phyloP scores from a whole-genome alignment of 331 rosid species.

The Pyracantha coccinea region DNA sequence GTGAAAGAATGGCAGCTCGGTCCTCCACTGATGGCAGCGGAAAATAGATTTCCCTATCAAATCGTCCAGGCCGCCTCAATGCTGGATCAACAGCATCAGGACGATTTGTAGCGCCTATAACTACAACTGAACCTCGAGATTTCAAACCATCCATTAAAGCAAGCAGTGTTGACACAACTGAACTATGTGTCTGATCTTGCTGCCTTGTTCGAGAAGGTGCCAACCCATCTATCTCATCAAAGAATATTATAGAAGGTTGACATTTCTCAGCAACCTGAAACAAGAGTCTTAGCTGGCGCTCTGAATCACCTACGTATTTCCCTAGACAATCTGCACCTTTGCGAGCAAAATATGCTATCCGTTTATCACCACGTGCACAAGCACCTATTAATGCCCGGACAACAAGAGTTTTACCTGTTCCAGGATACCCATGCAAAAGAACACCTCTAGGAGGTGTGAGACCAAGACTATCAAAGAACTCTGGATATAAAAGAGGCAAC shows the following conservation, averaged over 20 bases:
- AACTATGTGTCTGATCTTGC: constrained; percentile 98
- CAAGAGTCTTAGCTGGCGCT: constrained; percentile 91
- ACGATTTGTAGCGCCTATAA: constrained; percentile 97
- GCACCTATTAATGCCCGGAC: constrained; percentile 95
- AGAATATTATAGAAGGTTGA: constrained; percentile 95
- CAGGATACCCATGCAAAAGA: constrained; percentile 98
- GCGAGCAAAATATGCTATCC: constrained; percentile 96
- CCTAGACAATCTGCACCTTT: constrained; percentile 99
- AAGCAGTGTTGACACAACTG: constrained; percentile 97
- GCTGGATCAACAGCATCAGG: constrained; percentile 99
- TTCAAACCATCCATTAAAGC: constrained; percentile 95
- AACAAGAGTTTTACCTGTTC: constrained; percentile 95
- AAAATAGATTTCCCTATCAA: constrained; percentile 93
- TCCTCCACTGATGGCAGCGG: constrained; percentile 87
- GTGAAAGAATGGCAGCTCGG: constrained; percentile 91
- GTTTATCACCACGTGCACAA: constrained; percentile 88
- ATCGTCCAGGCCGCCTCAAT: constrained; percentile 93
- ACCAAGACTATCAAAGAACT: constrained; percentile 74
- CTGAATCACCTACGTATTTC: constrained; percentile 97
- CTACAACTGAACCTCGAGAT: constrained; percentile 96
- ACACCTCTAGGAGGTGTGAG: constrained; percentile 96
- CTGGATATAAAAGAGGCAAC: constrained; percentile 86
- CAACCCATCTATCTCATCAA: constrained; percentile 98
- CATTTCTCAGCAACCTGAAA: constrained; percentile 99
- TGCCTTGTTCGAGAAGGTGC: constrained; percentile 89